Base-by-base conservation (phyloP, 2,329 filamentous ascomycete genomes). In the Ophioceras dolichostomum region DNA sequence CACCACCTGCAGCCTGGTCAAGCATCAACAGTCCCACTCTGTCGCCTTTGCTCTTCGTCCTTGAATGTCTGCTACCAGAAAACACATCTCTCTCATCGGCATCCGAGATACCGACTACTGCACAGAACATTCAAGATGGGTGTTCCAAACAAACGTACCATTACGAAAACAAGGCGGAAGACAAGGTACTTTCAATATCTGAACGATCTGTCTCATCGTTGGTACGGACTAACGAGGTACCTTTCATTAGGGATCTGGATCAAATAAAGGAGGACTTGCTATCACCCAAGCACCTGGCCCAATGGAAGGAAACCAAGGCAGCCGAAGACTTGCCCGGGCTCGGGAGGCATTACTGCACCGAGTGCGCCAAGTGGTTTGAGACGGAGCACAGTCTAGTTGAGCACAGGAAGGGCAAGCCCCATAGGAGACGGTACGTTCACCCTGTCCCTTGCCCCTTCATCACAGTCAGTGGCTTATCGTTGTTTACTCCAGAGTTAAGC, bases 291-390 rank as follows among this genome's bases (percentile, higher is more conserved):
- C 88, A 96, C 54, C 75, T 98, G 24, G 64, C 76, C 33, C 75
- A 84, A 46, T 87, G 80, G 67, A 83, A 87, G 55, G 72, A 77
- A 35, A 75, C 78, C 31, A 93, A 94, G 54, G 76, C 81, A 5
- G 63, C 73, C 17, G 89, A 96, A 55, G 91, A 96, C 51, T 70
- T 95, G 26, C 91, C 91, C 3, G 89, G 79, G 0, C 68, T 95
- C 34, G 91, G 91, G 19, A 70, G 76, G 49, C 79, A 79, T 56
- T 96, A 95, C 60, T 98, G 91, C 59, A 68, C 82, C 13, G 83
- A 94, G 60, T 98, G 91, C 59, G 82, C 91, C 44, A 96, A 94
- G 64, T 96, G 85, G 81, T 96, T 93, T 57, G 89, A 96, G 58
- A 82, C 78, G 35, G 83, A 91, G 47, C 59, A 72, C 49, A 93